Evolutionary conservation across 352 stramenopile species (phyloP).

Genomic region (Phytophthora rubi): DNA sequence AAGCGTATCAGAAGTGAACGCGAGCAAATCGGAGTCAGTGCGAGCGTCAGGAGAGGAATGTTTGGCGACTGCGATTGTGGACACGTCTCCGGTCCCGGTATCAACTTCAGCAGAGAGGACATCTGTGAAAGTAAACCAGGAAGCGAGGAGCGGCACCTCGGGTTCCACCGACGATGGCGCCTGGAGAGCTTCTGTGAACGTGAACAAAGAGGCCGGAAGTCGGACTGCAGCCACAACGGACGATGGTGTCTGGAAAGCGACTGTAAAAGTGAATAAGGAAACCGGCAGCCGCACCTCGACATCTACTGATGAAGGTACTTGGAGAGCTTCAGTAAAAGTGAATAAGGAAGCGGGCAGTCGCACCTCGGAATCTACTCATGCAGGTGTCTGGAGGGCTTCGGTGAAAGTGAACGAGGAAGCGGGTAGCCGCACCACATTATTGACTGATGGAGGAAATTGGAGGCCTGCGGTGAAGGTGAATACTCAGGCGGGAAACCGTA

Average conservation of each 20-base stretch:
- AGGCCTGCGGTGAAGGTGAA: constrained; percentile 46
- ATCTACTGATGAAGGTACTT: background rate
- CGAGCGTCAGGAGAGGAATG: background rate
- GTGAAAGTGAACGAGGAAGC: constrained; percentile 41
- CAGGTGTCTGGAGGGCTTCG: constrained; percentile 13
- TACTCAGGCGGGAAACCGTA: constrained; percentile 33
- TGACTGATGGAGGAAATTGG: constrained; percentile 9
- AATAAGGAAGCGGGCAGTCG: constrained; percentile 36
- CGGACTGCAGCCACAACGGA: background rate
- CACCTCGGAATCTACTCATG: constrained; percentile 8
- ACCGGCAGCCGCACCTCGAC: constrained; percentile 4
- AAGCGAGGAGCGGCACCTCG: background rate
- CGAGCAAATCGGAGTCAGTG: background rate
- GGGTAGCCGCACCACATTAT: constrained; percentile 25
- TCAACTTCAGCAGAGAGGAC: constrained; percentile 9
- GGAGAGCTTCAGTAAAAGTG: constrained; percentile 32
- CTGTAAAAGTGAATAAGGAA: constrained; percentile 19
- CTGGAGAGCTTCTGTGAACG: constrained; percentile 13
- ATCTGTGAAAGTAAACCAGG: constrained; percentile 21
- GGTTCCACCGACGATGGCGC: background rate
- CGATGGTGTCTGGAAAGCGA: background rate
- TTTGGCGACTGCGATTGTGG: background rate
- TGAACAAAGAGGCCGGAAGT: constrained; percentile 14
- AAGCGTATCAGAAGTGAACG: constrained; percentile 1
- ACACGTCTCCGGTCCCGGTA: background rate